Evolutionary conservation across 2,329 filamentous ascomycete genomes (phyloP), one percentile per base, ranked within the genome.

Genomic region (Nigrospora oryzae): DNA sequence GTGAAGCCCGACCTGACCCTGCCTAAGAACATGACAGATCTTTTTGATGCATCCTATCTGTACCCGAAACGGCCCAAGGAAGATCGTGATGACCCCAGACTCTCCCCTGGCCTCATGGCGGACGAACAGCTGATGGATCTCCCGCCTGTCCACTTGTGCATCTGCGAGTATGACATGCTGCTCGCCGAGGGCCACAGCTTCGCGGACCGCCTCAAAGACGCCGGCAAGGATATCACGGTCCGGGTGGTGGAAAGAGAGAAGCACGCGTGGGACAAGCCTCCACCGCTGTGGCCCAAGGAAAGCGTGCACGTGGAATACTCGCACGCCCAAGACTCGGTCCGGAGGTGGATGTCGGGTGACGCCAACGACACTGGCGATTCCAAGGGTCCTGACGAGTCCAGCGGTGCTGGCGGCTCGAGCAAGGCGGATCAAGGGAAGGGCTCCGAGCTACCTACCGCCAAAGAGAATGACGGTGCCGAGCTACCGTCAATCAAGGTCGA

Each of bases 21-120:
- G 2, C 71, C 79, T 1, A 68, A 70, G 10, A 62, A 67, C 32
- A 62, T 84, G 46, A 82, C 79, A 0, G 71, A 79, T 48, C 67
- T 84, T 8, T 82, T 83, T 53, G 81, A 84, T 53, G 72, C 75
- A 5, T 74, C 73, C 0, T 84, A 83, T 55, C 61, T 83, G 32
- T 71, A 73, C 46, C 77, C 76, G 3, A 62, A 69, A 8, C 64
- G 71, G 5, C 63, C 68, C 3, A 49, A 50, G 17, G 51, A 48
- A 15, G 60, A 73, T 28, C 67, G 77, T 8, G 63, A 63, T 8
- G 71, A 79, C 48, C 74, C 72, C 2, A 70, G 74, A 11, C 64
- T 84, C 2, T 81, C 77, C 0, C 81, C 64, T 41, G 50, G 56
- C 33, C 34, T 59, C 15, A 59, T 59, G 56, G 42, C 55, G 1